A percentile compares a stretch with the other conserved stretches of the same genome.
These are phyloP conservation scores for Diplodia intermedia DNA, from an alignment of 2,329 filamentous ascomycete genomes.

Conservation along the genomic window DNA sequence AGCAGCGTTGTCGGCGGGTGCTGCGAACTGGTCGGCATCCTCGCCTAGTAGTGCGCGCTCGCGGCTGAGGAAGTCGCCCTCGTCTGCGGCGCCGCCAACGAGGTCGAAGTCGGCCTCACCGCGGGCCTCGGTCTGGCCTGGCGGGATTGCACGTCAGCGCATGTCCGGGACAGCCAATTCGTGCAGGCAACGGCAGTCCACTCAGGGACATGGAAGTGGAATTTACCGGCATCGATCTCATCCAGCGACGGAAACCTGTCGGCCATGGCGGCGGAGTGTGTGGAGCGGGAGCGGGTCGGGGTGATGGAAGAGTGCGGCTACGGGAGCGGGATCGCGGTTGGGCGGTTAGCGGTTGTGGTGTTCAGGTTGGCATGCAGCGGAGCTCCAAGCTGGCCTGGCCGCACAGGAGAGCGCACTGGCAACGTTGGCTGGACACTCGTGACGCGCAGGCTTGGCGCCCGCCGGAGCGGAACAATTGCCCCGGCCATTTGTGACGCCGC, in stretches of 20 bases:
- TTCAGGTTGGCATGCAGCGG: conserved; percentile 24
- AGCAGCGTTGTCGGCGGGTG: conserved; percentile 71
- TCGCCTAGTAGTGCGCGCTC: conserved; percentile 91
- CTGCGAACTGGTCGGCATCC: conserved; percentile 88
- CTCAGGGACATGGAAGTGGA: conserved; percentile 34
- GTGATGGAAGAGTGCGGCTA: not conserved
- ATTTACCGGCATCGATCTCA: conserved; percentile 59
- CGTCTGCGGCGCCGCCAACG: conserved; percentile 64
- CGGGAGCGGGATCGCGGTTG: not conserved
- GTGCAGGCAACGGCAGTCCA: not conserved
- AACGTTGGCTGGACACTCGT: conserved; percentile 14
- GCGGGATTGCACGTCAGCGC: conserved; percentile 25
- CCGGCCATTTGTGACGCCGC: conserved; percentile 6
- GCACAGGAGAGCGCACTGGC: conserved; percentile 29
- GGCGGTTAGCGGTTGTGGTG: conserved; percentile 24
- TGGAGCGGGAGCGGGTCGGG: not conserved
- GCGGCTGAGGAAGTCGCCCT: conserved; percentile 86
- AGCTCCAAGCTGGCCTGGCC: conserved; percentile 24
- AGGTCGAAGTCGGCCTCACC: conserved; percentile 56
- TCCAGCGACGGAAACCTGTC: conserved; percentile 61
- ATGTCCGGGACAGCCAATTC: conserved; percentile 4
- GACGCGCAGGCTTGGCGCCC: conserved; percentile 23
- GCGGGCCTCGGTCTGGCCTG: conserved; percentile 73
- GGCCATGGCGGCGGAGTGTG: conserved; percentile 50
- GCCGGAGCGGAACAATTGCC: conserved; percentile 16